phyloP scores from a whole-genome alignment of 805 yeast species.

The Candida montana region DNA sequence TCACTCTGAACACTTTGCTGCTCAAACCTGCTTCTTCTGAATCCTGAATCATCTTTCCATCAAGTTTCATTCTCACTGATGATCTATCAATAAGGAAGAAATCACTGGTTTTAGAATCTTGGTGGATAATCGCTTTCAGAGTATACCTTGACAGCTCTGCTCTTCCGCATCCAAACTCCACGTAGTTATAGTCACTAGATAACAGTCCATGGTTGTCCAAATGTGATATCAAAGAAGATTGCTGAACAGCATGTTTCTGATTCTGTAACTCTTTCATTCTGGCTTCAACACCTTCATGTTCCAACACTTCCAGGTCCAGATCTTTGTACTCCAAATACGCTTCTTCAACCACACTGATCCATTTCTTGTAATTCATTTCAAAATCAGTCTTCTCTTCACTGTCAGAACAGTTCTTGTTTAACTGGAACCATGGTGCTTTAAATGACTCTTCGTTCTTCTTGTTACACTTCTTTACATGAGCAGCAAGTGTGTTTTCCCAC shows the following conservation, averaged over 20 bases:
- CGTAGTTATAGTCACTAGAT: conserved; percentile 31
- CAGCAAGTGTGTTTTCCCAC: conserved; percentile 50
- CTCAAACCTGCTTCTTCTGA: conserved; percentile 23
- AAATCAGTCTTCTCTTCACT: conserved; percentile 9
- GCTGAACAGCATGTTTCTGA: conserved; percentile 78
- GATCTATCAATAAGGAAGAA: conserved; percentile 73
- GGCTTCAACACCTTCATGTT: conserved; percentile 23
- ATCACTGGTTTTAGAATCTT: conserved; percentile 20
- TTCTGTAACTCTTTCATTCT: conserved; percentile 38
- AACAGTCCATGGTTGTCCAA: conserved; percentile 40
- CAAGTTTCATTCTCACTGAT: conserved; percentile 73
- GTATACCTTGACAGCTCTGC: conserved; percentile 76
- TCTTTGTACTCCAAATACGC: conserved; percentile 32
- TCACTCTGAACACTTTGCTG: conserved; percentile 42
- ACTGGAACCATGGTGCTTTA: conserved; percentile 42
- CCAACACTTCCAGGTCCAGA: conserved; percentile 23
- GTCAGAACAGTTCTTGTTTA: conserved; percentile 37
- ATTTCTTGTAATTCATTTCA: conserved; percentile 19
- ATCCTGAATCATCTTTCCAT: conserved; percentile 59
- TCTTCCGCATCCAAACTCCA: conserved; percentile 91
- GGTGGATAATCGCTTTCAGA: conserved; percentile 26
- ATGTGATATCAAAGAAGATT: conserved; percentile 72
- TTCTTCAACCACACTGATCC: conserved; percentile 32
- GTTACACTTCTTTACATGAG: conserved; percentile 61
- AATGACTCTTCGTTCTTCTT: conserved; percentile 27